A percentile compares a stretch with the other conserved stretches of the same genome.
These are phyloP conservation scores for Tricholoma hemisulphureum DNA, from an alignment of 768 basidiomycete genomes.

Conservation along the genomic window DNA sequence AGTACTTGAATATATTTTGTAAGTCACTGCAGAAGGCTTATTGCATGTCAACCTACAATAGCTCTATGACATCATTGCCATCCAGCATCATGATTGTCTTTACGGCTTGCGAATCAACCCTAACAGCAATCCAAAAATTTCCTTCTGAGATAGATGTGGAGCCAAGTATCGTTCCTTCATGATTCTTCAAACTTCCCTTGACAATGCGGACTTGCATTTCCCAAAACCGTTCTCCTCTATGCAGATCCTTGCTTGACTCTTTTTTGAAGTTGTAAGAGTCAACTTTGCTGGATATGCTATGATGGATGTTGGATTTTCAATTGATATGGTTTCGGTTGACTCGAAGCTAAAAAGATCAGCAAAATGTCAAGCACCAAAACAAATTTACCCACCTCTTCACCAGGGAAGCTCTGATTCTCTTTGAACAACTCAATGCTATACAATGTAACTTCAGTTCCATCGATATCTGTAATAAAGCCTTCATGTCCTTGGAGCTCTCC, in stretches of 20 bases:
- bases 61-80: neutral
- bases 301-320: neutral
- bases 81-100: neutral
- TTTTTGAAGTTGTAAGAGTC: neutral
- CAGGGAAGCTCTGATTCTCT: neutral
- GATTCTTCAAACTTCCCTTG: too few relatives aligned
- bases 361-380: neutral
- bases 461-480: neutral
- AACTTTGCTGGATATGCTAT: neutral
- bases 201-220: neutral
- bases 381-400: neutral
- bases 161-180: neutral
- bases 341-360: neutral
- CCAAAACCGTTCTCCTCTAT: neutral
- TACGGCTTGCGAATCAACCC: neutral
- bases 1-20: neutral
- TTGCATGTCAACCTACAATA: neutral
- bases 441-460: neutral
- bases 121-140: neutral
- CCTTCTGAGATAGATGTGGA: neutral
- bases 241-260: conserved; percentile 32
- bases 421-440: neutral
- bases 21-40: neutral
- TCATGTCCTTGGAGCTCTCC: too few relatives aligned
- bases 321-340: neutral